Conservation (phyloP, 2,329 filamentous ascomycete species). For the Escovopsis sp. region DNA sequence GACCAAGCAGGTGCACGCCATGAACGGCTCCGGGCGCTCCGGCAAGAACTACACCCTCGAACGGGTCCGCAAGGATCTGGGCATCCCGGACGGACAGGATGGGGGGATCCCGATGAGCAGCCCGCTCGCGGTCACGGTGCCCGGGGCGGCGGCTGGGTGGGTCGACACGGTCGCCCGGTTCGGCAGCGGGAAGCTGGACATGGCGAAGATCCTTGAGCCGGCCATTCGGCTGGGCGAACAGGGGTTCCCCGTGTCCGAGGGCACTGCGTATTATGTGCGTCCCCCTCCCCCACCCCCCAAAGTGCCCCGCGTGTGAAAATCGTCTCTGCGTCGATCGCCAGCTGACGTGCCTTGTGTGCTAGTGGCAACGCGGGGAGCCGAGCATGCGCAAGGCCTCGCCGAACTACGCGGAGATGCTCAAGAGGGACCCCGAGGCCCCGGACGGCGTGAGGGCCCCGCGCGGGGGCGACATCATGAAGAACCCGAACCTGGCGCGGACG, state of each 20-base stretch:
- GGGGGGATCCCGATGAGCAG: conserved; percentile 58
- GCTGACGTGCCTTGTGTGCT: too few relatives aligned
- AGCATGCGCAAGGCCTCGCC: conserved; percentile 60
- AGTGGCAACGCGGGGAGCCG: conserved; percentile 61
- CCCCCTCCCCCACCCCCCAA: too few relatives aligned
- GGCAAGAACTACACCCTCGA: conserved; percentile 55
- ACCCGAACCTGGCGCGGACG: conserved; percentile 65
- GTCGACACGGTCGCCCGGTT: conserved; percentile 77
- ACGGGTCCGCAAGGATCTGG: conserved; percentile 53
- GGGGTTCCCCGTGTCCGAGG: conserved; percentile 78
- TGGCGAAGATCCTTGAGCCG: conserved; percentile 67
- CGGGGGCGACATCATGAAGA: conserved; percentile 80
- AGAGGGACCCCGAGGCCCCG: conserved; percentile 51
- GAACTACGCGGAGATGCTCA: conserved; percentile 78
- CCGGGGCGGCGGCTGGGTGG: conserved; percentile 88
- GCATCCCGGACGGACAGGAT: conserved; percentile 40
- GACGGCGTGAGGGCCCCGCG: conserved; percentile 61
- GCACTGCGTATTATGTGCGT: conserved; percentile 54
- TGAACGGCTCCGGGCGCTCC: conserved; percentile 89
- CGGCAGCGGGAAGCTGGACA: conserved; percentile 67
- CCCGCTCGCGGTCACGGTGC: conserved; percentile 72
- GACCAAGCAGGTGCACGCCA: conserved; percentile 64
- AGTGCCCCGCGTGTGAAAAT: neutral
- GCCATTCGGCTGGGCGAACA: conserved; percentile 77
- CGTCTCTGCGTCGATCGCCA: too few relatives aligned